Percentiles rank a stretch among this genome's conserved stretches.
phyloP scores from a whole-genome alignment of 495 filamentous ascomycete genomes.

The Xylaria curta region DNA sequence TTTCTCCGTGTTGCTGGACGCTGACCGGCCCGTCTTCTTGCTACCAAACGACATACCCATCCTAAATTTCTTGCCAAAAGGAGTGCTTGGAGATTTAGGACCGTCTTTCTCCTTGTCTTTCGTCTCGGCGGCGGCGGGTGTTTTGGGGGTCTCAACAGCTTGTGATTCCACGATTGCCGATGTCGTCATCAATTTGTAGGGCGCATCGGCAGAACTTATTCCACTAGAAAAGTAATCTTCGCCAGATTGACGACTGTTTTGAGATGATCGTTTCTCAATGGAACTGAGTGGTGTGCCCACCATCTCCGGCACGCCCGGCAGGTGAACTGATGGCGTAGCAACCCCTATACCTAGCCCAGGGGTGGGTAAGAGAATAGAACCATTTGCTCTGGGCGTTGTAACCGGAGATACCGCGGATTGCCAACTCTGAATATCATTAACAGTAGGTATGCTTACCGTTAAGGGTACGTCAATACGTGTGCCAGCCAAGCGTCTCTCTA shows the following conservation, averaged over 20 bases:
- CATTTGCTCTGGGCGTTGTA: conserved; percentile 69
- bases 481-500: conserved; percentile 60
- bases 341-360: conserved; percentile 79
- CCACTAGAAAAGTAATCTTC: conserved; percentile 58
- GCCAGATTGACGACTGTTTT: conserved; percentile 44
- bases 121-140: conserved; percentile 66
- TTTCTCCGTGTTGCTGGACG: conserved; percentile 76
- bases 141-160: conserved; percentile 49
- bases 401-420: conserved; percentile 42
- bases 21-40: conserved; percentile 79
- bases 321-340: conserved; percentile 69
- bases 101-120: conserved; percentile 64
- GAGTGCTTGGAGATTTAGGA: conserved; percentile 68
- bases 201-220: conserved; percentile 48
- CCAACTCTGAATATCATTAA: conserved; percentile 57
- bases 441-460: conserved; percentile 73
- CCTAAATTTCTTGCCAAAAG: conserved; percentile 87
- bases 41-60: conserved; percentile 80
- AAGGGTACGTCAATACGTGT: conserved; percentile 63
- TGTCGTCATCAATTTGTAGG: conserved; percentile 41
- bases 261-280: conserved; percentile 45
- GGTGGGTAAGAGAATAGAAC: conserved; percentile 63
- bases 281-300: conserved; percentile 44
- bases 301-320: conserved; percentile 50
- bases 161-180: conserved; percentile 45